phyloP scores from a whole-genome alignment of 306 rosid species.

The Vicia sativa region DNA sequence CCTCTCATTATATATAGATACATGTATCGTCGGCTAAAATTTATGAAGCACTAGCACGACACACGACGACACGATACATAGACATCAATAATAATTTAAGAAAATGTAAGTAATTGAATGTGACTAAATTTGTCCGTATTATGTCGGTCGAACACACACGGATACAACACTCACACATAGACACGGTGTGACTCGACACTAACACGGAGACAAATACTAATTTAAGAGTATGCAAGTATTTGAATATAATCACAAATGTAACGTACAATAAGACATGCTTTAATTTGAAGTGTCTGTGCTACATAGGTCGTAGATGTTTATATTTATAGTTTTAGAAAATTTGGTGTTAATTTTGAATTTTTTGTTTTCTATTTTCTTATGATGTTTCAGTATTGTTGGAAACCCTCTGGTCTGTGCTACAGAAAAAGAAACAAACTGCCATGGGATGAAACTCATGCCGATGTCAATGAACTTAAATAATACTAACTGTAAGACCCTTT shows the following conservation, averaged over 20 bases:
- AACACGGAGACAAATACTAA: no score
- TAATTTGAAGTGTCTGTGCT: background rate
- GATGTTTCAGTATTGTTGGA: conserved; percentile 74
- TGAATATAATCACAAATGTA: background rate
- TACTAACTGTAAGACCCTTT: conserved; percentile 53
- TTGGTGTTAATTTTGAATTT: conserved; percentile 12
- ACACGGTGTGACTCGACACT: no score
- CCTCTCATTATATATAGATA: conserved; percentile 30
- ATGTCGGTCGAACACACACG: background rate
- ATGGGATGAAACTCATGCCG: conserved; percentile 74
- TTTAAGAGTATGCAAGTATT: background rate
- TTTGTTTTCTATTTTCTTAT: background rate
- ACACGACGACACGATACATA: background rate
- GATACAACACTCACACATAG: no score
- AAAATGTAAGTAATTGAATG: background rate
- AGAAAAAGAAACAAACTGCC: conserved; percentile 69
- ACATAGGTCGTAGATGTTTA: background rate
- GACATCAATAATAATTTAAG: background rate
- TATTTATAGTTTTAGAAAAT: background rate
- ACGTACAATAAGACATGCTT: no score
- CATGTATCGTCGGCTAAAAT: no score
- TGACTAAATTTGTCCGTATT: background rate
- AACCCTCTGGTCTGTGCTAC: conserved; percentile 74
- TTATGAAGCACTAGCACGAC: no score
- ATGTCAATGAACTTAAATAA: conserved; percentile 84